Percentiles rank a stretch among this genome's conserved stretches.
phyloP scores from a whole-genome alignment of 2,329 filamentous ascomycete species.

The Fusarium bulbicola region DNA sequence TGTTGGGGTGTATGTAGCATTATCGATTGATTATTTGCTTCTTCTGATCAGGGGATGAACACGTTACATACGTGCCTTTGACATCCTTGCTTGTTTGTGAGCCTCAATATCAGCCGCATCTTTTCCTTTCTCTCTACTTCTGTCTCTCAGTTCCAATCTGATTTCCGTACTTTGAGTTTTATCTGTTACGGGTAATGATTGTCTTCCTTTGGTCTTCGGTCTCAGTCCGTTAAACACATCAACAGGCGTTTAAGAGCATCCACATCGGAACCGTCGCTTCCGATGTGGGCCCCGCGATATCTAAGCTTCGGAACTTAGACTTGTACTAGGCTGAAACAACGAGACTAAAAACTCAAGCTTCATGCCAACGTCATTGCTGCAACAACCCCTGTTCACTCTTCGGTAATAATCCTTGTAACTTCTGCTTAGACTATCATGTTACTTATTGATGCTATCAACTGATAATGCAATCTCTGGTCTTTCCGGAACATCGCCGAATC shows the following conservation, averaged over 20 bases:
- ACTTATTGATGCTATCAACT: slow-evolving; percentile 34
- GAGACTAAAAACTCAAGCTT: slow-evolving; percentile 25
- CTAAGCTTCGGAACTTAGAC: slow-evolving; percentile 25
- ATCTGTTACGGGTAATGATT: neutral
- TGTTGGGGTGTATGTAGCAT: slow-evolving; percentile 8
- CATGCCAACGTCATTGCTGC: slow-evolving; percentile 31
- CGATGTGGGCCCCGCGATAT: slow-evolving; percentile 19
- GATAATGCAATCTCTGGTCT: slow-evolving; percentile 24
- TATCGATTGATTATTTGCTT: slow-evolving; percentile 22
- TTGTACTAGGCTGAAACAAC: slow-evolving; percentile 27
- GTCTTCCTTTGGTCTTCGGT: neutral
- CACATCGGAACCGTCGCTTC: slow-evolving; percentile 33
- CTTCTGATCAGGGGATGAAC: slow-evolving; percentile 7
- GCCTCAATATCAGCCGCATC: neutral
- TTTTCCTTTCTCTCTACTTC: neutral
- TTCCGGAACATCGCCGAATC: slow-evolving; percentile 19
- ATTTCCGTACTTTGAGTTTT: neutral
- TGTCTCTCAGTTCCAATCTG: neutral
- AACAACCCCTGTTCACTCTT: slow-evolving; percentile 16
- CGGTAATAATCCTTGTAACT: slow-evolving; percentile 36
- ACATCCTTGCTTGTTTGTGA: slow-evolving; percentile 9
- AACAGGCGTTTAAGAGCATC: neutral
- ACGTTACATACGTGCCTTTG: slow-evolving; percentile 4
- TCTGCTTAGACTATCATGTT: slow-evolving; percentile 16
- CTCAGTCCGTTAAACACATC: neutral